Base-by-base conservation (phyloP, 2,329 filamentous ascomycete genomes). In the Zasmidium cellare region DNA sequence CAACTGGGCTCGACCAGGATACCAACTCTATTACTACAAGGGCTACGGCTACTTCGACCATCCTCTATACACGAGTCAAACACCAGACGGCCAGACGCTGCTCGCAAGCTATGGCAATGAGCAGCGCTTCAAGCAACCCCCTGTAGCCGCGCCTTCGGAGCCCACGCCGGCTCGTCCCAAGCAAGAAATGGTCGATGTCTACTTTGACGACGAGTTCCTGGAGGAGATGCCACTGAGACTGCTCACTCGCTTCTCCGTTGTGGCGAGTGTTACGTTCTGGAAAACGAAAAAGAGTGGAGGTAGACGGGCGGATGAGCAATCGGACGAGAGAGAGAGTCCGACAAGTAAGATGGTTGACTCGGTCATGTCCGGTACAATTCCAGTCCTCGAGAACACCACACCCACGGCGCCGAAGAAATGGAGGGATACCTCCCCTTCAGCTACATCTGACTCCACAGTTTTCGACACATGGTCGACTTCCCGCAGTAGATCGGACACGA, bases 161-260 rank as follows among this genome's bases (percentile, higher is more conserved):
- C 9, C 9, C 14, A 14, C 22, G 7, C 3, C 12, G 11, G 16
- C 9, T 3, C 16, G 22, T 9, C 16, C 20, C 20, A 25, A 28
- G 16, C 7, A 11, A 9, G 46, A 52, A n/a, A 58, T 47, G 45
- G 58, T 63, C 12, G 57, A 58, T 22, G 25, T 63, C 3, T 60
- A 55, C 22, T 51, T 38, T 16, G 53, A 46, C 14, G 52, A 58
- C 23, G 47, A 53, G 1, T 60, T 60, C 35, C 46, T 63, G 2
- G 45, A 58, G 23, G 46, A 54, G 2, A 50, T 60, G 1, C 56
- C 60, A n/a, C 38, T 63, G 19, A 53, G 35, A 14, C 22, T 57
- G 7, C 22, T 63, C 12, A 41, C 44, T 11, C 60, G 60, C 9
- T 60, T 63, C 48, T 63, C 60, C 9, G 25, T n/a, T 6, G 41